A percentile compares a stretch with the other conserved stretches of the same genome.
Conservation (phyloP, 1,139 yeast genomes). For the Yamadazyma atlantica region DNA sequence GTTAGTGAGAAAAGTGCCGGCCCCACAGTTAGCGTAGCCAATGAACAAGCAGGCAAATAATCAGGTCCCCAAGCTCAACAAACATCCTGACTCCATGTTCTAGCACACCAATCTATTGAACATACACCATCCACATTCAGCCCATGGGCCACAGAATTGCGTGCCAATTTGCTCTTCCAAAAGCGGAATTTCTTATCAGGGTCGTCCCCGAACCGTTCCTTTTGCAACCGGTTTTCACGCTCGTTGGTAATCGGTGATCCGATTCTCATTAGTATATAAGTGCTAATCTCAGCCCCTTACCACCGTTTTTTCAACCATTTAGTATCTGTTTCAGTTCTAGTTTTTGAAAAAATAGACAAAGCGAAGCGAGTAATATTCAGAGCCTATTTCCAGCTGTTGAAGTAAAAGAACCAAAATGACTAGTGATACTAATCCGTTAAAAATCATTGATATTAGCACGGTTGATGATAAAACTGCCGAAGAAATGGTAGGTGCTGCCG, state of each 20-base stretch:
- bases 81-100: too few species aligned
- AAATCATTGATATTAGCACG: constrained; percentile 56
- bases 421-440: constrained; percentile 35
- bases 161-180: too few species aligned
- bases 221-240: not conserved
- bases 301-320: not conserved
- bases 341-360: too few species aligned
- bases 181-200: too few species aligned
- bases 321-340: too few species aligned
- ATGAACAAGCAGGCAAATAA: not conserved
- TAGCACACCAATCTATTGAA: too few species aligned
- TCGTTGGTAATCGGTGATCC: constrained; percentile 1
- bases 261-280: constrained; percentile 2
- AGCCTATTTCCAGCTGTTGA: too few species aligned
- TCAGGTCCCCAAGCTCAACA: not conserved
- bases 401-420: constrained; percentile 7
- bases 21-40: too few species aligned
- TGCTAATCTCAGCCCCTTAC: not conserved
- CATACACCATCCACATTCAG: too few species aligned
- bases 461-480: constrained; percentile 46
- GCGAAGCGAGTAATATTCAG: too few species aligned
- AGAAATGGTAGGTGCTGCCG: constrained; percentile 61
- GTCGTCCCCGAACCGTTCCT: not conserved
- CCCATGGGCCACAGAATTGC: too few species aligned
- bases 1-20: too few species aligned